Conservation (phyloP, 2,329 filamentous ascomycete species). For the Fusarium goolgardi region DNA sequence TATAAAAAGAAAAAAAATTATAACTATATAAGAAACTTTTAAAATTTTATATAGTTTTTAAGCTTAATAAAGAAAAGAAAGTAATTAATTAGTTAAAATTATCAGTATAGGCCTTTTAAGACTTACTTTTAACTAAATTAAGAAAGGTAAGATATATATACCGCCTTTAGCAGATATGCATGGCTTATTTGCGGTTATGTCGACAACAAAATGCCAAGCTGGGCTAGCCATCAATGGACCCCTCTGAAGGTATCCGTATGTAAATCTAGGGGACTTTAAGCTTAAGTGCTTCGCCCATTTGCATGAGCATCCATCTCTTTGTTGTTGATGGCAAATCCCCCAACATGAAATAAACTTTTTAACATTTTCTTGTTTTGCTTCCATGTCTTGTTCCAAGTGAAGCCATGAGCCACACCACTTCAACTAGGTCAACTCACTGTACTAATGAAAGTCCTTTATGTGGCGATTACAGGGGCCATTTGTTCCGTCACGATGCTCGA, state of each 20-base stretch:
- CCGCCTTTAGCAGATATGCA: too few relatives aligned
- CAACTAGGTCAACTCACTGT: slow-evolving; percentile 2
- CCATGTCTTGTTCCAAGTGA: background rate
- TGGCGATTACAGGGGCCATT: slow-evolving; percentile 34
- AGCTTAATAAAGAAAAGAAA: too few relatives aligned
- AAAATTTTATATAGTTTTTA: too few relatives aligned
- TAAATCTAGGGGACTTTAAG: slow-evolving; percentile 30
- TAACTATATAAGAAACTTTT: too few relatives aligned
- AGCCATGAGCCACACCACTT: background rate
- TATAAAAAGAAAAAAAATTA: too few relatives aligned
- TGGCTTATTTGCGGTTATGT: too few relatives aligned
- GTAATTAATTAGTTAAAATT: too few relatives aligned
- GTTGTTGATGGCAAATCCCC: slow-evolving; percentile 5
- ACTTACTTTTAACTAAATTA: too few relatives aligned
- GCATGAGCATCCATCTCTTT: slow-evolving; percentile 17
- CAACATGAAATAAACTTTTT: slow-evolving; percentile 5
- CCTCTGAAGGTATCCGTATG: slow-evolving; percentile 3
- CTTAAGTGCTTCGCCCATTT: slow-evolving; percentile 39
- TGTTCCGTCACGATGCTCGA: slow-evolving; percentile 17
- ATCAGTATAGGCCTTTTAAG: too few relatives aligned
- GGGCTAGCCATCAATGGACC: slow-evolving; percentile 4
- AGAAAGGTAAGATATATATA: too few relatives aligned
- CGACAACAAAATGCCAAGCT: slow-evolving; percentile 23
- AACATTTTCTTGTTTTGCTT: background rate
- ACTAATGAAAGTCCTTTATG: background rate